phyloP scores from a whole-genome alignment of 768 basidiomycete species.

The Strobilomyces dryophilus region DNA sequence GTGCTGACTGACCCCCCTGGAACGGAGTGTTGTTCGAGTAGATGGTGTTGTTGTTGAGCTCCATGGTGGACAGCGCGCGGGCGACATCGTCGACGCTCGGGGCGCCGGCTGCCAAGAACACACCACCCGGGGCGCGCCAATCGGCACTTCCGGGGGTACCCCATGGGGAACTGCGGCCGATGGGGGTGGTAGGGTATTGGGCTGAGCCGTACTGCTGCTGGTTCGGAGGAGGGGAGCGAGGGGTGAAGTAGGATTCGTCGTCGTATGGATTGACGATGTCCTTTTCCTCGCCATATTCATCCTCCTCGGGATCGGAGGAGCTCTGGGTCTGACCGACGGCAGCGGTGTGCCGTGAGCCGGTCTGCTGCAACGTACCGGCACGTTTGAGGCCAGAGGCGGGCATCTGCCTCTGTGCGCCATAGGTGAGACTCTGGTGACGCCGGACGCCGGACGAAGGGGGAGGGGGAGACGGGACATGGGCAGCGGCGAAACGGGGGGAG shows the following conservation, averaged over 20 bases:
- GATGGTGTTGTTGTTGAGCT: constrained; percentile 42
- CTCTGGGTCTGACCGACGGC: constrained; percentile 37
- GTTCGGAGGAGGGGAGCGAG: constrained; percentile 36
- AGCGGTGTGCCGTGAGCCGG: constrained; percentile 36
- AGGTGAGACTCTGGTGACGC: constrained; percentile 75
- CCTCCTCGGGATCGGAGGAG: constrained; percentile 49
- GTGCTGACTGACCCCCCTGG: constrained; percentile 49
- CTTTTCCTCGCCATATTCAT: constrained; percentile 49
- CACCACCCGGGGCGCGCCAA: constrained; percentile 48
- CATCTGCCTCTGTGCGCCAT: constrained; percentile 57
- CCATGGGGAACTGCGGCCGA: constrained; percentile 69
- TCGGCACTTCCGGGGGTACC: constrained; percentile 46
- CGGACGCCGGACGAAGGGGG: constrained; percentile 69
- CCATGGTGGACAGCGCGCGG: constrained; percentile 66
- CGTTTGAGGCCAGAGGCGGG: constrained; percentile 58
- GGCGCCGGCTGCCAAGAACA: constrained; percentile 26
- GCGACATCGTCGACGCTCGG: constrained; percentile 68
- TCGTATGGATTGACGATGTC: constrained; percentile 38
- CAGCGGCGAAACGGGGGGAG: constrained; percentile 54
- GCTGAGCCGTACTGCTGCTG: constrained; percentile 39
- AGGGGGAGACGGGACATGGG: constrained; percentile 63
- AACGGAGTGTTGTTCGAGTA: constrained; percentile 27
- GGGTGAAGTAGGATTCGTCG: constrained; percentile 56
- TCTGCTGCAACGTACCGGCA: constrained; percentile 61
- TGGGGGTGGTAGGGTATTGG: constrained; percentile 50